Evolutionary conservation across 257 asterid genomes (phyloP).

Genomic region (Voacanga thouarsii): DNA sequence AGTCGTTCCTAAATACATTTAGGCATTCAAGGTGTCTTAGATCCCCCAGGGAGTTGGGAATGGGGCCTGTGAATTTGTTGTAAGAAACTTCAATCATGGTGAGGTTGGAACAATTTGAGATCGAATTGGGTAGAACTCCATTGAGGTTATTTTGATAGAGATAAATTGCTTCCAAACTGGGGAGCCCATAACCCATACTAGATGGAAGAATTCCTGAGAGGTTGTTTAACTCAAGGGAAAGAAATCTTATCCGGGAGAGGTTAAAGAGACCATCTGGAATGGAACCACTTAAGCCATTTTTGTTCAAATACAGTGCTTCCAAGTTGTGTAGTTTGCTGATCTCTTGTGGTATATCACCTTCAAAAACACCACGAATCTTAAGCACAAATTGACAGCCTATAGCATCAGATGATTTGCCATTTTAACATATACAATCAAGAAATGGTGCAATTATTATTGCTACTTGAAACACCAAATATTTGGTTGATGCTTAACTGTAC

Average conservation of each 20-base stretch:
- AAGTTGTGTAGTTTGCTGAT: constrained; percentile 6
- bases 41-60: constrained; percentile 20
- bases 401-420: neutral
- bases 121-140: constrained; percentile 5
- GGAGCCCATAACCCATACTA: constrained; percentile 5
- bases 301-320: neutral
- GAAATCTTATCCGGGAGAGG: neutral
- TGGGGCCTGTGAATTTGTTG: constrained; percentile 24
- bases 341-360: constrained; percentile 20
- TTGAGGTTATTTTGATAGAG: neutral
- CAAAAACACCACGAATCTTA: neutral
- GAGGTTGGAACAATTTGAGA: constrained; percentile 5
- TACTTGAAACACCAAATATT: neutral
- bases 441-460: neutral
- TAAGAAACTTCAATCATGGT: neutral
- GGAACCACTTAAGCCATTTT: constrained; percentile 8
- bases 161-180: constrained; percentile 7
- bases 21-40: neutral
- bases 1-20: neutral
- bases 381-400: neutral
- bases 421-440: neutral
- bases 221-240: neutral
- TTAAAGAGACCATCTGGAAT: constrained; percentile 20
- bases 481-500: neutral
- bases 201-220: constrained; percentile 25